Base-by-base conservation (phyloP, 2,329 filamentous ascomycete species). In the Arthrobotrys sinensis region DNA sequence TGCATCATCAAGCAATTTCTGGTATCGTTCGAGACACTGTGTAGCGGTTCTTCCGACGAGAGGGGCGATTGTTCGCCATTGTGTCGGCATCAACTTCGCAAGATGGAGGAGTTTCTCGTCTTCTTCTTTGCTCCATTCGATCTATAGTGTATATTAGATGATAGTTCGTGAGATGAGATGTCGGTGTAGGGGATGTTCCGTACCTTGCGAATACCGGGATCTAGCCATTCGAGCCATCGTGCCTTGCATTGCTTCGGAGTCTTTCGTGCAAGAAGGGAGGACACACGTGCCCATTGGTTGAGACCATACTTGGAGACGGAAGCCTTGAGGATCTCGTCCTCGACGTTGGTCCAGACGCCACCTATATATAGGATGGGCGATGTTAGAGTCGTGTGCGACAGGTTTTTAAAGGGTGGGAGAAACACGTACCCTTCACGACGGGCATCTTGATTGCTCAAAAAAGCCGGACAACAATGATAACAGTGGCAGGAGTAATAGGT, bases 161-260 rank as follows among this genome's bases (percentile, higher is more conserved):
- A 6, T 6, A 5, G 16, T 46, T 7, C 43, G 10, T 16, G 28
- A 14, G 38, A n/a, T n/a, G n/a, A 21, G 12, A 38, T n/a, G 21
- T 45, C 19, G 24, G 19, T 55, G 32, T 19, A 16, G 21, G n/a
- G 16, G 14, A 19, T 45, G 2, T 52, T 43, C 21, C 67, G 63
- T 73, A 79, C 81, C 73, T 99, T 99, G 83, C 95, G 93, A 87
- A 99, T 98, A 84, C 93, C 93, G 19, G 96, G 96, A 83, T 99
- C 96, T 81, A 99, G 89, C 95, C 96, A 99, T 88, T 99, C 95
- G 84, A 91, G 91, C 96, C 96, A 99, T 86, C 96, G 89, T 79
- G 96, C 95, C 87, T 99, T 99, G 90, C 96, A 99, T 87, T 99
- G 96, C 87, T 99, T 99, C 64, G 96, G 91, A 36, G 96, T 98